Base-by-base conservation (phyloP, 371 early-diverging fungal genomes). In the Mucor ambiguus region DNA sequence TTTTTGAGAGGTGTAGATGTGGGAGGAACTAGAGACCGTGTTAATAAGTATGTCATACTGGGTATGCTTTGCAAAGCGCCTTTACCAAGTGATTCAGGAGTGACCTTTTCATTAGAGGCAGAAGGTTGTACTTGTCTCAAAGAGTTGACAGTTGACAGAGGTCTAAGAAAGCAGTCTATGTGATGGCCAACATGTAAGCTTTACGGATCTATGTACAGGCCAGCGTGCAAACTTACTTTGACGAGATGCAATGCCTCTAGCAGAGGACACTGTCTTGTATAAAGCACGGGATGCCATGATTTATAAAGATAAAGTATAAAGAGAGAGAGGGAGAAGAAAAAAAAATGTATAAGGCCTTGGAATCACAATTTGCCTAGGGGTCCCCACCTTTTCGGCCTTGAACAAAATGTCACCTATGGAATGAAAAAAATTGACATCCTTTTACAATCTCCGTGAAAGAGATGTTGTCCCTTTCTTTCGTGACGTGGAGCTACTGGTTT, bases 1-100 rank as follows among this genome's bases (percentile, higher is more conserved):
- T 70, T 74, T 60, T 79, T 79, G n/a, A 79, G 33, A 16, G 54
- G 59, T 41, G 69, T 68, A 1, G 60, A 32, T 16, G 73, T 60
- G 29, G 78, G 73, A 48, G 58, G 56, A 60, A 56, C 60, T 64
- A 33, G 33, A 16, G 5, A 14, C 1, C 12, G 6, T 29, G 18
- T 54, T 54, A 29, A 1, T 14, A 18, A 12, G n/a, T 22, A 30
- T 56, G 2, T 2, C 26, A 24, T 28, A 38, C 46, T 12, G 3
- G 12, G 7, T 35, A 1, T n/a, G n/a, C n/a, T 3, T 35, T 35
- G 18, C 18, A 16, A 41, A 18, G 18, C 5, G 4, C 9, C 35
- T 33, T 58, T 68, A 68, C 68, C 68, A 59, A 68, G 68, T 43
- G 68, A 68, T 58, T 68, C 63, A 54, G 54, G 68, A 32, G 68